Evolutionary conservation across 2,329 filamentous ascomycete species (phyloP).

Genomic region (Acrocalymma vagum): DNA sequence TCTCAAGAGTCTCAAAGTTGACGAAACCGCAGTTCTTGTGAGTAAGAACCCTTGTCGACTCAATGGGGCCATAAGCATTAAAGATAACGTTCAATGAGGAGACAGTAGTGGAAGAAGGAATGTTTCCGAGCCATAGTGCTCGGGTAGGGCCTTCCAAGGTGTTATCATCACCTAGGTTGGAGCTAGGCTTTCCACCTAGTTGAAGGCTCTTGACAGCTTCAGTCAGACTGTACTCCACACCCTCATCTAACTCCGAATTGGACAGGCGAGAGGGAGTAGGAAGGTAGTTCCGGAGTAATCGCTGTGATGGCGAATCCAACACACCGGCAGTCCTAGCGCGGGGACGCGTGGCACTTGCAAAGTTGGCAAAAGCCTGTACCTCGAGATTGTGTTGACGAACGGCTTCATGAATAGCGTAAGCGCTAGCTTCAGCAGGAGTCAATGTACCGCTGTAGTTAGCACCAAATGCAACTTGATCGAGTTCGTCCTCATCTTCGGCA

Average conservation of each 20-base stretch:
- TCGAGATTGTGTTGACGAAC: conserved; percentile 94
- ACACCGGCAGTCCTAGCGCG: conserved; percentile 92
- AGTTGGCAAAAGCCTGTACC: conserved; percentile 89
- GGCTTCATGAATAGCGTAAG: conserved; percentile 70
- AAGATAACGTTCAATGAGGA: conserved; percentile 96
- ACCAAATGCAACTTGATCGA: conserved; percentile 66
- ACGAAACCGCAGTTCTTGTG: conserved; percentile 99
- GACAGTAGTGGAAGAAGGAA: conserved; percentile 94
- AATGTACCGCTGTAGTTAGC: conserved; percentile 66
- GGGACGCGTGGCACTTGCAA: conserved; percentile 82
- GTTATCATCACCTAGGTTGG: conserved; percentile 78
- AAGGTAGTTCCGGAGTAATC: conserved; percentile 73
- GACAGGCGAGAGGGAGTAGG: conserved; percentile 75
- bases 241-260: conserved; percentile 78
- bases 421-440: conserved; percentile 67
- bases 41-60: conserved; percentile 91
- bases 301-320: conserved; percentile 77
- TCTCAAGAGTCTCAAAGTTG: conserved; percentile 93
- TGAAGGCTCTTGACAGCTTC: conserved; percentile 85
- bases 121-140: conserved; percentile 96
- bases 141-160: conserved; percentile 89
- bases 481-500: conserved; percentile 82
- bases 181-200: conserved; percentile 68
- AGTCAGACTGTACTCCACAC: conserved; percentile 80
- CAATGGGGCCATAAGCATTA: conserved; percentile 87